Evolutionary conservation across 225 moss, liverwort and hornwort genomes (phyloP), one percentile per base, ranked within the genome.

Genomic region (Takakia lepidozioides): DNA sequence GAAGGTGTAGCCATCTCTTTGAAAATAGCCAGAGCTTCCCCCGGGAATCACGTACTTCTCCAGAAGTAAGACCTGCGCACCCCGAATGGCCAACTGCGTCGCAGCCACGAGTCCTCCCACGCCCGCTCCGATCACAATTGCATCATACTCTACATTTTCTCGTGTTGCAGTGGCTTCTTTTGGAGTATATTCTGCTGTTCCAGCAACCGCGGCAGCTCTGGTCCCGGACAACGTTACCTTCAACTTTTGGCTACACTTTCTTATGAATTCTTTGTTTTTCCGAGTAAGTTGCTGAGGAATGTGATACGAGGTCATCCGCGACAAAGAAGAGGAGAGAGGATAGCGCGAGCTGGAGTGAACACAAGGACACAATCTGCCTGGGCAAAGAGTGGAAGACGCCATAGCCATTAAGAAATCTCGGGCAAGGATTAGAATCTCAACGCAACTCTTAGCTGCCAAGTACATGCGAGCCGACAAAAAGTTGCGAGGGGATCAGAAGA

Each of bases 21-120:
- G 60, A 60, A 63, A 89, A 29, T 63, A 86, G 0, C 93, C 88
- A 0, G 93, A 86, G 74, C 88, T 88, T 41, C 93, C 93, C 14
- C 93, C 93, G 4, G 93, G 88, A 61, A 89, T 82, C 14, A 93
- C 28, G 30, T 93, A 93, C 62, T 93, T 93, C 72, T 93, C 93
- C 15, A 93, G 62, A 18, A 93, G 65, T 4, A 93, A 45, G 11
- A 93, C 86, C 57, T 60, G 76, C 17, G 76, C 88, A 58, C 81
- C 86, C 22, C 88, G 83, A 19, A 86, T 60, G 8, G 81, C 88
- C 28, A 93, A 48, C 25, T 89, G 93, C 8, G 93, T 86, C 6
- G 88, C 93, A 0, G 93, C 86, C 9, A 89, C 93, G 2, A 89
- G 74, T 0, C 88, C 93, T 16, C 93, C 93, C 54, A 93, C 86